A percentile compares a stretch with the other conserved stretches of the same genome.
Evolutionary conservation across 768 basidiomycete genomes (phyloP).

Genomic region (Pulveroboletus frians): DNA sequence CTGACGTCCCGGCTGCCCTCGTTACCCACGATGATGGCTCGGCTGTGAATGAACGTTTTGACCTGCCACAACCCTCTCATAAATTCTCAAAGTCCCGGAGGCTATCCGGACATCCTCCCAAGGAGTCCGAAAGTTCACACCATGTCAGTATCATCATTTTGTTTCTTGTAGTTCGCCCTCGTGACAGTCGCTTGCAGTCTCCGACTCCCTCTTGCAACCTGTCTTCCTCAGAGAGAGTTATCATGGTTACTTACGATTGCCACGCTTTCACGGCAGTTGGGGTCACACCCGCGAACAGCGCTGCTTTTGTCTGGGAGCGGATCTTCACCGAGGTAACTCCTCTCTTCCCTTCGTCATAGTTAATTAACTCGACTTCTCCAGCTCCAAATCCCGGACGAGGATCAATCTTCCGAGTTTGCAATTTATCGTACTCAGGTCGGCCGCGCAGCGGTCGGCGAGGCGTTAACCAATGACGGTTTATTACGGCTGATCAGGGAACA

Average conservation of each 20-base stretch:
- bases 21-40: constrained; percentile 37
- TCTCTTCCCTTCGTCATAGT: not conserved
- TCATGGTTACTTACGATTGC: constrained; percentile 74
- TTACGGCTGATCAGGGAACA: constrained; percentile 64
- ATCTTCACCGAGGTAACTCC: constrained; percentile 69
- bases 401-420: constrained; percentile 59
- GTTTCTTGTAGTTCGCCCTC: constrained; percentile 1
- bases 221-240: constrained; percentile 33
- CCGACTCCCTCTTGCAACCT: constrained; percentile 29
- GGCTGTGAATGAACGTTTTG: constrained; percentile 25
- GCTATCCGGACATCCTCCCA: constrained; percentile 26
- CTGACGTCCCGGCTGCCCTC: constrained; percentile 35
- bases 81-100: constrained; percentile 26
- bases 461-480: constrained; percentile 66
- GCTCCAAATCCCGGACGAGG: constrained; percentile 82
- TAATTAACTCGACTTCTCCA: constrained; percentile 26
- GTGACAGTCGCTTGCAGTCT: constrained; percentile 21
- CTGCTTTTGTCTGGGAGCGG: constrained; percentile 70
- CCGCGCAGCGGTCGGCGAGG: constrained; percentile 65
- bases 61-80: constrained; percentile 26
- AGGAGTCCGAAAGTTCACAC: constrained; percentile 26
- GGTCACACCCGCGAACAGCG: constrained; percentile 58
- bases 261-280: constrained; percentile 71
- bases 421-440: constrained; percentile 90
- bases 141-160: constrained; percentile 11